Evolutionary conservation across 176 grass and related monocot species (phyloP).

Genomic region (Poa pratensis): DNA sequence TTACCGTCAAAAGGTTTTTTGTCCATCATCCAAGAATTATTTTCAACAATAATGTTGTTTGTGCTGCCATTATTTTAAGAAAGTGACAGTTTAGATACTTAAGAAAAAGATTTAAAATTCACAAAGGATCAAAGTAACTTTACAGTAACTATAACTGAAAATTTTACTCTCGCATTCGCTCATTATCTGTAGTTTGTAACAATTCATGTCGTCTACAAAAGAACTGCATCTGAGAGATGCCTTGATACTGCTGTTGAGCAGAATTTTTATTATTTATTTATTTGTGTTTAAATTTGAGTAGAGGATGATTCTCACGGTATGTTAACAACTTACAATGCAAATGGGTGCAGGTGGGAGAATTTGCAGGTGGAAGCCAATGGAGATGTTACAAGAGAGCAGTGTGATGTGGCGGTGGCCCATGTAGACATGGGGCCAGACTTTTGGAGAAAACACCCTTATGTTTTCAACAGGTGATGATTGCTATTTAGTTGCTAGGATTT

Average conservation of each 20-base stretch:
- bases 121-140: not conserved
- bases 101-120: conserved; percentile 1
- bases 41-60: conserved; percentile 1
- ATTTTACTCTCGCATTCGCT: too few relatives aligned
- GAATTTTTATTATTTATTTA: too few relatives aligned
- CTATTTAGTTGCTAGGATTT: too few relatives aligned
- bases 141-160: too few relatives aligned
- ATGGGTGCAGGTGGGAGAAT: conserved; percentile 66
- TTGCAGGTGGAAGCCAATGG: not conserved
- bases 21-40: not conserved
- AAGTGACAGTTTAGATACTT: conserved; percentile 2
- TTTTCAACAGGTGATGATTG: conserved; percentile 43
- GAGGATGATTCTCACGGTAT: too few relatives aligned
- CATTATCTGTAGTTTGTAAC: too few relatives aligned
- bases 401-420: conserved; percentile 44
- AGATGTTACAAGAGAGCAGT: conserved; percentile 34
- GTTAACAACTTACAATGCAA: not conserved
- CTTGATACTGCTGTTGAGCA: too few relatives aligned
- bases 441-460: conserved; percentile 65
- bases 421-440: conserved; percentile 68
- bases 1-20: conserved; percentile 55
- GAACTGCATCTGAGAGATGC: too few relatives aligned
- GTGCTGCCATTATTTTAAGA: not conserved
- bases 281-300: too few relatives aligned
- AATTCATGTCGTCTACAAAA: too few relatives aligned